phyloP scores from a whole-genome alignment of 1,139 yeast genomes.

The Magnusiomyces magnusii region DNA sequence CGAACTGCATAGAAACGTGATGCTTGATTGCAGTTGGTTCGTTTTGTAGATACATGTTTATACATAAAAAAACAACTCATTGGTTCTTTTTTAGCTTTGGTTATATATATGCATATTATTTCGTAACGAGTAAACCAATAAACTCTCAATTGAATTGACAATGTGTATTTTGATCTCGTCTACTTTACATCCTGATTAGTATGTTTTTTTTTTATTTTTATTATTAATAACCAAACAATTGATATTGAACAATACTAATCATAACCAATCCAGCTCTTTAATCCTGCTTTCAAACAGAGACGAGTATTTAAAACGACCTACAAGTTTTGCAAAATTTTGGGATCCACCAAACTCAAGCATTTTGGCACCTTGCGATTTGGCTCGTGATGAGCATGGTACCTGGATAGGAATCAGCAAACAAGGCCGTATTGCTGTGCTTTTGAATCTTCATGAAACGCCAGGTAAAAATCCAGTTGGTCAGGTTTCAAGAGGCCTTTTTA shows the following conservation, averaged over 20 bases:
- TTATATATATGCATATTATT: not conserved
- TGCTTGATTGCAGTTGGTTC: too few species aligned
- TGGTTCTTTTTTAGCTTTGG: not conserved
- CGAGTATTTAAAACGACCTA: slow-evolving; percentile 69
- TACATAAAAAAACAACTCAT: too few species aligned
- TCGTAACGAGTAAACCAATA: not conserved
- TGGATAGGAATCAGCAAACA: slow-evolving; percentile 73
- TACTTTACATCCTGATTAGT: slow-evolving; percentile 51
- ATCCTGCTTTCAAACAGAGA: slow-evolving; percentile 65
- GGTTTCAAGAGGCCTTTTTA: slow-evolving; percentile 67
- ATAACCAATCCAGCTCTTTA: slow-evolving; percentile 11
- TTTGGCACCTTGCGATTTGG: slow-evolving; percentile 70
- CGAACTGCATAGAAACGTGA: too few species aligned
- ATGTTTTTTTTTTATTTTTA: slow-evolving; percentile 17
- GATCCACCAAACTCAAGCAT: slow-evolving; percentile 37
- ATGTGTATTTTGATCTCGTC: slow-evolving; percentile 66
- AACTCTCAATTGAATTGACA: too few species aligned
- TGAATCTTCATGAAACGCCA: slow-evolving; percentile 48
- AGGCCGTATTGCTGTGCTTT: slow-evolving; percentile 65
- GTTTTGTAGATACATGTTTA: too few species aligned
- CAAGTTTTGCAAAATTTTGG: slow-evolving; percentile 54
- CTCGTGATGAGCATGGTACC: slow-evolving; percentile 71
- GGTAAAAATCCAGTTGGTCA: slow-evolving; percentile 22
- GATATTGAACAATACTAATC: not conserved
- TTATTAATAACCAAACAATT: not conserved